Evolutionary conservation across 225 moss, liverwort and hornwort genomes (phyloP).

Genomic region (Marchantia polymorpha): DNA sequence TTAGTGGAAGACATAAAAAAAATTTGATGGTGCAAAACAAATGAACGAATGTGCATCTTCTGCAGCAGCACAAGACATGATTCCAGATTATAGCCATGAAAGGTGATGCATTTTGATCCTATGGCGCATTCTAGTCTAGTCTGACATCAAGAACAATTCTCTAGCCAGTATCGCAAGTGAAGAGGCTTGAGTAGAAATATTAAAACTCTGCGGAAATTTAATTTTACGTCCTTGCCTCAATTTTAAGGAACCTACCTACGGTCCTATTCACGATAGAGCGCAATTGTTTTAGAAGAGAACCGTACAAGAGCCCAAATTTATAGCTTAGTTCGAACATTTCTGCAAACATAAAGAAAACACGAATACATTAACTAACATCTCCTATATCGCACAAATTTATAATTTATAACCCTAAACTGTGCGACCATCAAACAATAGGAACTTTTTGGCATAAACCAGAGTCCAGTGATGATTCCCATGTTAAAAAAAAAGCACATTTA

Average conservation of each 20-base stretch:
- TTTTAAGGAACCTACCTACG: slow-evolving; percentile 23
- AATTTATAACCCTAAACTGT: not conserved
- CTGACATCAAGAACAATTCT: too few relatives aligned
- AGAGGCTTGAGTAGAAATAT: too few relatives aligned
- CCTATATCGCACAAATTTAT: not conserved
- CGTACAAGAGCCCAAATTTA: slow-evolving; percentile 36
- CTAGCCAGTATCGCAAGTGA: too few relatives aligned
- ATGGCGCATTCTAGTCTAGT: too few relatives aligned
- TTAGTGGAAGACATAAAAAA: too few relatives aligned
- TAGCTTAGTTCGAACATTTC: slow-evolving; percentile 43
- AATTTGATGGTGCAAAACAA: too few relatives aligned
- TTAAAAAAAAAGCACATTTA: not conserved
- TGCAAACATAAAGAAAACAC: slow-evolving; percentile 11
- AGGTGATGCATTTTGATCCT: too few relatives aligned
- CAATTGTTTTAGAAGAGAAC: slow-evolving; percentile 30
- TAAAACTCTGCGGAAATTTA: not conserved
- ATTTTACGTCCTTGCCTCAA: not conserved
- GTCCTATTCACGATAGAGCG: slow-evolving; percentile 14
- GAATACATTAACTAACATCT: too few relatives aligned
- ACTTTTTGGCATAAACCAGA: not conserved
- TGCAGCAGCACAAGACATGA: too few relatives aligned
- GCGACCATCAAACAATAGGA: not conserved
- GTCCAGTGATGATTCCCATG: too few relatives aligned
- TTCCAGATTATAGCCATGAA: too few relatives aligned
- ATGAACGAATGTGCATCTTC: too few relatives aligned